These are phyloP conservation scores for Diospyros kaki DNA, from an alignment of 148 eudicot genomes.

Conservation along the genomic window DNA sequence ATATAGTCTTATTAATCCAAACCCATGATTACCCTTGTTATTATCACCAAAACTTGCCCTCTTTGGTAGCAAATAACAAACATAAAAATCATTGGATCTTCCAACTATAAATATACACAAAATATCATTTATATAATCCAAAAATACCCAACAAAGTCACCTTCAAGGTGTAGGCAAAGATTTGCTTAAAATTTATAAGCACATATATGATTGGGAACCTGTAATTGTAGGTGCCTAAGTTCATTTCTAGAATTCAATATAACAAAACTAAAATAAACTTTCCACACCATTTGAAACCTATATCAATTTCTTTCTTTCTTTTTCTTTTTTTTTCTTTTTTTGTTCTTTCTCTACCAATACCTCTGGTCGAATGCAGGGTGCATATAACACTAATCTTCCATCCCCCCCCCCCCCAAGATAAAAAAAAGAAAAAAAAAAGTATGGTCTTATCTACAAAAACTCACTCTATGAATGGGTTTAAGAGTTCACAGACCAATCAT, in stretches of 20 bases:
- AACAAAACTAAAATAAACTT: neutral
- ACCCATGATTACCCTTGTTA: too few species aligned
- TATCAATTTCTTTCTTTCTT: too few species aligned
- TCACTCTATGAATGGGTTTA: conserved; percentile 12
- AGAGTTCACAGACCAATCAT: conserved; percentile 73
- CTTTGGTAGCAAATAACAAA: too few species aligned
- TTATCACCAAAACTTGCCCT: too few species aligned
- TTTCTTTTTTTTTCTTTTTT: neutral
- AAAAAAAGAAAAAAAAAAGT: neutral
- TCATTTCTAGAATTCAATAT: neutral
- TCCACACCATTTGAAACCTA: neutral
- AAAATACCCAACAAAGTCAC: too few species aligned
- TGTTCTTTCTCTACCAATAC: neutral
- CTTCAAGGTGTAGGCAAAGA: neutral
- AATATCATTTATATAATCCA: too few species aligned
- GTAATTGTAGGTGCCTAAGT: neutral
- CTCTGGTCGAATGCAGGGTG: conserved; percentile 14
- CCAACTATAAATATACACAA: too few species aligned
- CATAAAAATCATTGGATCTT: too few species aligned
- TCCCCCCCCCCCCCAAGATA: neutral
- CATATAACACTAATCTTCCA: neutral
- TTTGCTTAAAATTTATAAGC: neutral
- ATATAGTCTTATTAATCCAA: too few species aligned
- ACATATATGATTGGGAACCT: neutral
- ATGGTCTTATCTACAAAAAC: conserved; percentile 5